A percentile compares a stretch with the other conserved stretches of the same genome.
phyloP scores from a whole-genome alignment of 2,329 filamentous ascomycete species.

The Colletotrichum tamarilloi region DNA sequence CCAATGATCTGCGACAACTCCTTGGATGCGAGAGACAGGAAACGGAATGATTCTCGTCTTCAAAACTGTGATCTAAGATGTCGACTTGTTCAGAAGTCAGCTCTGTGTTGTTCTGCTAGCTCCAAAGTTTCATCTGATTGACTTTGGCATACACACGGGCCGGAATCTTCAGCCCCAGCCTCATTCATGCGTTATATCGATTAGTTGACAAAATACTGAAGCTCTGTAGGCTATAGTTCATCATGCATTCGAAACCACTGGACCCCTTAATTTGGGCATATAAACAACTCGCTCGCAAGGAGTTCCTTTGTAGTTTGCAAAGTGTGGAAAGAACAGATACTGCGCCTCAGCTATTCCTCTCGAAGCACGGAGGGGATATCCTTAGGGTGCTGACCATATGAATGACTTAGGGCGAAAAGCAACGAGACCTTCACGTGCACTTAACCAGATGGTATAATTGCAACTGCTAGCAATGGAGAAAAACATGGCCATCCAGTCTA shows the following conservation, averaged over 20 bases:
- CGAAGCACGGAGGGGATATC: not conserved
- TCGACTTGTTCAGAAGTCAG: not conserved
- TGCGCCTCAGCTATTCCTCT: not conserved
- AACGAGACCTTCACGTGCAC: not conserved
- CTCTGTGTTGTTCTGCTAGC: not conserved
- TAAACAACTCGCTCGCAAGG: conserved; percentile 6
- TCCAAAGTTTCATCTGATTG: not conserved
- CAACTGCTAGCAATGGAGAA: not conserved
- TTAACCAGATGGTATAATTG: not conserved
- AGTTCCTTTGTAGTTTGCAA: not conserved
- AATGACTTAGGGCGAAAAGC: not conserved
- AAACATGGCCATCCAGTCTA: not conserved
- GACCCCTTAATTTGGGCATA: conserved; percentile 1
- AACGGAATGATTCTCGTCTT: not conserved
- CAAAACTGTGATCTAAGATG: not conserved
- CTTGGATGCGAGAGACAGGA: not conserved
- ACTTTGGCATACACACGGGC: not conserved
- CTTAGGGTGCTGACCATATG: not conserved
- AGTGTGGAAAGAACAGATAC: not conserved
- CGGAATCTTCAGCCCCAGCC: conserved; percentile 1
- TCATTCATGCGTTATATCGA: not conserved
- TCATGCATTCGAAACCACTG: conserved; percentile 3
- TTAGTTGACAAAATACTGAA: not conserved
- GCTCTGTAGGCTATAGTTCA: not conserved
- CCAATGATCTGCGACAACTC: not conserved